These are phyloP conservation scores for Sphaceloma murrayae DNA, from an alignment of 2,329 filamentous ascomycete species.

Conservation along the genomic window DNA sequence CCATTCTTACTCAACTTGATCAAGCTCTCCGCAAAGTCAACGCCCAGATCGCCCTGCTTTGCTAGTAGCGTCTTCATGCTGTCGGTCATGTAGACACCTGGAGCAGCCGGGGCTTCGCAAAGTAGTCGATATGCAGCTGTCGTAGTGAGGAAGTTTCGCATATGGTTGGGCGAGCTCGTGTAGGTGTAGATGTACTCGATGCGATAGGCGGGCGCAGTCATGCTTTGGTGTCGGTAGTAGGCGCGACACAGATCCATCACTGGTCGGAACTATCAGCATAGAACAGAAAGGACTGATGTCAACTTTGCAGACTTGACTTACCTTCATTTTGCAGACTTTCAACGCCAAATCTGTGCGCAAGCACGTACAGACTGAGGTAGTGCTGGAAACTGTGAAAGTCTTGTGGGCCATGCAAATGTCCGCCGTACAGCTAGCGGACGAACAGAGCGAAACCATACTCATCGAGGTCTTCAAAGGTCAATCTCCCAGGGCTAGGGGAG, in stretches of 20 bases:
- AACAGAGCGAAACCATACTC: slow-evolving; percentile 28
- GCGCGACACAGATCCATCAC: slow-evolving; percentile 27
- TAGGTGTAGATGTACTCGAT: slow-evolving; percentile 30
- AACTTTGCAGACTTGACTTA: slow-evolving; percentile 16
- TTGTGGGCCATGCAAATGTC: slow-evolving; percentile 25
- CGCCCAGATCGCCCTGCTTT: slow-evolving; percentile 23
- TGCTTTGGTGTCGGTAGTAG: slow-evolving; percentile 27
- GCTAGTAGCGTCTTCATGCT: slow-evolving; percentile 23
- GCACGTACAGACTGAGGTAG: slow-evolving; percentile 29
- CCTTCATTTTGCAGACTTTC: slow-evolving; percentile 27
- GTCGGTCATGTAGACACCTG: slow-evolving; percentile 22
- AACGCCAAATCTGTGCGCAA: slow-evolving; percentile 24
- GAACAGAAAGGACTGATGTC: not conserved
- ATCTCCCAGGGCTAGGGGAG: slow-evolving; percentile 18
- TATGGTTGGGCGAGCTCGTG: slow-evolving; percentile 23
- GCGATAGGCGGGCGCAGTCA: slow-evolving; percentile 30
- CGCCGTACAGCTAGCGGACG: slow-evolving; percentile 26
- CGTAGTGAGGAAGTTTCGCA: slow-evolving; percentile 28
- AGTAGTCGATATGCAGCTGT: slow-evolving; percentile 28
- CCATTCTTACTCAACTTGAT: slow-evolving; percentile 24
- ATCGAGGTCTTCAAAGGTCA: slow-evolving; percentile 25
- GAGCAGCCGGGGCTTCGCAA: slow-evolving; percentile 20
- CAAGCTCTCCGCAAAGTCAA: slow-evolving; percentile 26
- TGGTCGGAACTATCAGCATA: slow-evolving; percentile 16
- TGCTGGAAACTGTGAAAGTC: slow-evolving; percentile 30